These are phyloP conservation scores for Macrophomina tecta DNA, from an alignment of 2,329 filamentous ascomycete genomes.

Conservation along the genomic window DNA sequence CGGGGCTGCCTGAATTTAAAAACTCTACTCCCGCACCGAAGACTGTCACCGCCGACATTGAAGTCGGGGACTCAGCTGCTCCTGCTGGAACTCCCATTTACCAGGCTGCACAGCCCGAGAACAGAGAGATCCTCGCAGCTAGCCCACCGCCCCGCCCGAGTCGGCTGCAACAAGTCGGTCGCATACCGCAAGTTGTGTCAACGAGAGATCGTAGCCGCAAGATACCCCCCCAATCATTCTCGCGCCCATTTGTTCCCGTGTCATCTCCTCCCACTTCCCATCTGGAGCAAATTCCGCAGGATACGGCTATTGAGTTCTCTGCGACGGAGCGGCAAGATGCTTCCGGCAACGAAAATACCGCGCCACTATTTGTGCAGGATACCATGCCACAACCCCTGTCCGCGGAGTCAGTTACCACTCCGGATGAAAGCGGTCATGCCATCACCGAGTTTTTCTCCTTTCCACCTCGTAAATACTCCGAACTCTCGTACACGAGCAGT, in stretches of 20 bases:
- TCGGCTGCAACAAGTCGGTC: constrained; percentile 79
- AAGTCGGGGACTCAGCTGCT: not conserved
- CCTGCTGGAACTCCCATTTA: not conserved
- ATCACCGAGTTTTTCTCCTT: constrained; percentile 74
- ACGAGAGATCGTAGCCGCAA: constrained; percentile 67
- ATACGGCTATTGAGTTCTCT: constrained; percentile 3
- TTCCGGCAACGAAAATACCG: not conserved
- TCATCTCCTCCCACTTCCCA: constrained; percentile 47
- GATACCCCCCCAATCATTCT: constrained; percentile 80
- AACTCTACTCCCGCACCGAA: not conserved
- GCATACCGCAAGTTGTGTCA: constrained; percentile 82
- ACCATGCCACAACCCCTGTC: constrained; percentile 19
- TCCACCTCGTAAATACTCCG: constrained; percentile 73
- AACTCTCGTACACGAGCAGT: constrained; percentile 68
- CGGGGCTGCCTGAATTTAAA: not conserved
- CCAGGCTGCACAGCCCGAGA: not conserved
- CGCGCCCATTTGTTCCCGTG: constrained; percentile 71
- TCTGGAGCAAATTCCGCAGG: constrained; percentile 1
- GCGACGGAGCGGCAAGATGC: not conserved
- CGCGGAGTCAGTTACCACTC: not conserved
- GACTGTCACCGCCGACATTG: not conserved
- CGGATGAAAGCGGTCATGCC: constrained; percentile 26
- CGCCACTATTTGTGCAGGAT: not conserved
- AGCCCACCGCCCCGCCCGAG: constrained; percentile 55
- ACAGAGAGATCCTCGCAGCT: not conserved